Evolutionary conservation across 2,329 filamentous ascomycete species (phyloP), one percentile per base, ranked within the genome.

Genomic region (Diplodia sapinea): DNA sequence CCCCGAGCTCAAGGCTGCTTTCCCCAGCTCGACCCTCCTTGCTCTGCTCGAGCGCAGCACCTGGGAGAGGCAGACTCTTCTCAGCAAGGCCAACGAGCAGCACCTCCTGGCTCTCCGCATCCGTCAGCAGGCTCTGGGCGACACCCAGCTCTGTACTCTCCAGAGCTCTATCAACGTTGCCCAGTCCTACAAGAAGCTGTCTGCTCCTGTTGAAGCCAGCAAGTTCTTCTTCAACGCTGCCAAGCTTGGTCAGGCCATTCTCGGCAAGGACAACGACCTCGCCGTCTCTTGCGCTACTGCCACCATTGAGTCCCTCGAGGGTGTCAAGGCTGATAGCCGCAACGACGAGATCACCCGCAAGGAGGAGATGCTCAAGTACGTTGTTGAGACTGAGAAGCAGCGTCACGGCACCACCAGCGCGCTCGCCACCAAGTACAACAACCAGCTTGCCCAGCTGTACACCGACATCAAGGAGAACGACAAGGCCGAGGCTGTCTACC

Each of bases 21-120:
- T 86, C 64, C 84, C 85, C 1, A 75, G 79, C 7, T 82, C 81
- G 2, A 79, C 82, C 0, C 74, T 80, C 2, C 75, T 86, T 40
- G 74, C 83, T 1, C 75, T 84, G n/a, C 74, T 86, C 1, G 85
- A 87, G 70, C 79, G 84, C 69, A 79, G 82, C 6, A 82, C 81
- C 70, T 84, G 82, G 76, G 79, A 63, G 49, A 67, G 47, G 57
- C 66, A 67, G 66, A 63, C 56, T 31, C 50, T 67, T n/a, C 59
- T 49, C 23, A 67, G 66, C 56, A 62, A 63, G 56, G 66, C 57
- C 50, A 67, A 67, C 57, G 56, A 67, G 56, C 57, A 54, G 36
- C 66, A 67, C 56, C 50, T 67, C 5, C 49, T 67, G 36, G 66
- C 66, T 31, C 57, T 63, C 50, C 57, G 52, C n/a, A 67, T 67